phyloP scores from a whole-genome alignment of 2,329 filamentous ascomycete genomes.

The Stromatinia cepivora region DNA sequence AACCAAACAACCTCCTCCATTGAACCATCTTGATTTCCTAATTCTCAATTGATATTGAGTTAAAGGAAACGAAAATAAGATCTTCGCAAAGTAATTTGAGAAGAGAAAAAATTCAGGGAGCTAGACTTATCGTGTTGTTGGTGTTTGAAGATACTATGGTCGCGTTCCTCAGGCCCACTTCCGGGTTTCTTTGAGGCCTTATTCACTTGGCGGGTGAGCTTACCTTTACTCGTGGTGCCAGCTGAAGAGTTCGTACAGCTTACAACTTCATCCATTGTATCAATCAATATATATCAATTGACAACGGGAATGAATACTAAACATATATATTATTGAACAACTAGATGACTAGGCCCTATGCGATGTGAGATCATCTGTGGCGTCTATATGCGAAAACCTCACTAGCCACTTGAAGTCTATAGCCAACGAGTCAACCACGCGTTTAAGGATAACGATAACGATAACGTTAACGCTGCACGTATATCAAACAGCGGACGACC shows the following conservation, averaged over 20 bases:
- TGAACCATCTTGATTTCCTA: constrained; percentile 35
- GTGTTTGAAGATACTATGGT: neutral
- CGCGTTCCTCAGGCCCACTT: constrained; percentile 1
- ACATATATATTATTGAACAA: neutral
- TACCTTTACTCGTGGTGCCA: neutral
- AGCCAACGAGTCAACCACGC: neutral
- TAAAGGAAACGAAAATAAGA: neutral
- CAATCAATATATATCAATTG: neutral
- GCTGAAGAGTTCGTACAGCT: neutral
- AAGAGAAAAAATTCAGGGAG: neutral
- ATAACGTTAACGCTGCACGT: neutral
- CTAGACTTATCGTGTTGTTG: neutral
- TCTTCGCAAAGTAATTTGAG: neutral
- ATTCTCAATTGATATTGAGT: neutral
- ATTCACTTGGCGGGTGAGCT: constrained; percentile 7
- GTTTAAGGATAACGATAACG: neutral
- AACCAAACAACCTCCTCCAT: constrained; percentile 39
- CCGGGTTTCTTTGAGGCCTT: constrained; percentile 3
- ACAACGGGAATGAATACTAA: neutral
- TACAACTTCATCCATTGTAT: neutral
- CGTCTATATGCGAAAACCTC: neutral
- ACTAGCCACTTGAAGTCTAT: neutral
- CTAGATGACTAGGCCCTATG: neutral
- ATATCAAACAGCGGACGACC: neutral
- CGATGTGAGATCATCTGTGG: neutral